phyloP scores from a whole-genome alignment of 148 eudicot genomes.

The Chenopodium berlandieri region DNA sequence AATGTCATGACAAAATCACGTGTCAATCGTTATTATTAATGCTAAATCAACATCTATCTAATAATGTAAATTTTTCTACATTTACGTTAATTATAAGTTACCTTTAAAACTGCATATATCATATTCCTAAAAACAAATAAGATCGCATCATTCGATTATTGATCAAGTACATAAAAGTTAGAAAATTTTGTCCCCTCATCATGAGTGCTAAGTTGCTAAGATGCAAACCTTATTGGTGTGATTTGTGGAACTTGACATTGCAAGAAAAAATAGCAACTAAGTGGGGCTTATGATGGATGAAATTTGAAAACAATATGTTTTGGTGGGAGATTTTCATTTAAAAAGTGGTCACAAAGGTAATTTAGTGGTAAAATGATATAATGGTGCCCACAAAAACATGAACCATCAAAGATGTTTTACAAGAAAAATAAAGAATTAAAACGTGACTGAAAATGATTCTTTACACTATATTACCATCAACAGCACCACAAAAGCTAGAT shows the following conservation, averaged over 20 bases:
- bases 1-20: too few species aligned
- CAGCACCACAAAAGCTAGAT: not conserved
- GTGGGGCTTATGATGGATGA: not conserved
- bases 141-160: too few species aligned
- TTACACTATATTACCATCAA: not conserved
- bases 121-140: too few species aligned
- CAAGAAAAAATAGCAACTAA: not conserved
- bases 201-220: not conserved
- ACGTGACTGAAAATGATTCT: slow-evolving; percentile 5
- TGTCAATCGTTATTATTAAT: too few species aligned
- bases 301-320: not conserved
- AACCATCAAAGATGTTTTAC: not conserved
- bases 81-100: too few species aligned
- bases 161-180: not conserved
- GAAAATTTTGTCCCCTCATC: not conserved
- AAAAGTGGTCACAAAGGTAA: not conserved
- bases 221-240: not conserved
- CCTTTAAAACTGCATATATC: too few species aligned
- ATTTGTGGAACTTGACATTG: not conserved
- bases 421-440: not conserved
- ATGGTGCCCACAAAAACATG: slow-evolving; percentile 11
- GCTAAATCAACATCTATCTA: too few species aligned
- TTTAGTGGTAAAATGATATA: not conserved
- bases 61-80: too few species aligned
- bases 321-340: not conserved